A percentile compares a stretch with the other conserved stretches of the same genome.
Evolutionary conservation across 1,284 basidiomycete species (phyloP).

Genomic region (Puccinia coronata): DNA sequence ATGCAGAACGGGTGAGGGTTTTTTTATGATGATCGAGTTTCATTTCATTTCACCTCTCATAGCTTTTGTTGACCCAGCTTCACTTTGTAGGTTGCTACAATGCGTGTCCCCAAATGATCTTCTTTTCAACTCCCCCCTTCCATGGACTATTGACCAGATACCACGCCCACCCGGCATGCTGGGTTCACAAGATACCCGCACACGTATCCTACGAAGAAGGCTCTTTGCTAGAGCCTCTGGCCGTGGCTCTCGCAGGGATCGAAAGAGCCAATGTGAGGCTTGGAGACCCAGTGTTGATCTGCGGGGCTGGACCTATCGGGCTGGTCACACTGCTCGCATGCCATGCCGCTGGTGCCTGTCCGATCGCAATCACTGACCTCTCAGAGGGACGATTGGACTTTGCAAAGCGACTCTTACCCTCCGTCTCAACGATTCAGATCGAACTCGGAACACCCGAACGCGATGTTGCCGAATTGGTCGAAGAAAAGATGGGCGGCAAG

Average conservation of each 20-base stretch:
- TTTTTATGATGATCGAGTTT: too few relatives aligned
- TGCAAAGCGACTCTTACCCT: constrained; percentile 62
- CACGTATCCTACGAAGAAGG: constrained; percentile 63
- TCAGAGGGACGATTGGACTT: constrained; percentile 63
- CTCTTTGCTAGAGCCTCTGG: constrained; percentile 63
- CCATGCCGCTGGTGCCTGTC: constrained; percentile 63
- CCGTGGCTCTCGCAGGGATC: constrained; percentile 64
- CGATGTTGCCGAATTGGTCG: constrained; percentile 58
- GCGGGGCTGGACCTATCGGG: constrained; percentile 64
- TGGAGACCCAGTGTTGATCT: constrained; percentile 62
- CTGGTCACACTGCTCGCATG: constrained; percentile 63
- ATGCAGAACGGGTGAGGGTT: constrained; percentile 36
- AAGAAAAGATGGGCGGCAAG: constrained; percentile 57
- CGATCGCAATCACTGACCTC: constrained; percentile 64
- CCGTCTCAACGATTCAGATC: constrained; percentile 61
- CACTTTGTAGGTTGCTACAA: constrained; percentile 36
- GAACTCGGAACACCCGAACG: constrained; percentile 53
- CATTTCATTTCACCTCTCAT: not conserved
- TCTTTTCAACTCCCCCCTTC: constrained; percentile 58
- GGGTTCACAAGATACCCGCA: constrained; percentile 64
- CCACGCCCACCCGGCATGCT: constrained; percentile 64
- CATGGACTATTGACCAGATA: constrained; percentile 59
- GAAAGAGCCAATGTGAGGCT: constrained; percentile 62
- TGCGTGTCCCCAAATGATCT: constrained; percentile 41
- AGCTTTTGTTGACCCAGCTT: not conserved